A percentile compares a stretch with the other conserved stretches of the same genome.
phyloP scores from a whole-genome alignment of 1,284 basidiomycete genomes.

The Tilletia horrida region DNA sequence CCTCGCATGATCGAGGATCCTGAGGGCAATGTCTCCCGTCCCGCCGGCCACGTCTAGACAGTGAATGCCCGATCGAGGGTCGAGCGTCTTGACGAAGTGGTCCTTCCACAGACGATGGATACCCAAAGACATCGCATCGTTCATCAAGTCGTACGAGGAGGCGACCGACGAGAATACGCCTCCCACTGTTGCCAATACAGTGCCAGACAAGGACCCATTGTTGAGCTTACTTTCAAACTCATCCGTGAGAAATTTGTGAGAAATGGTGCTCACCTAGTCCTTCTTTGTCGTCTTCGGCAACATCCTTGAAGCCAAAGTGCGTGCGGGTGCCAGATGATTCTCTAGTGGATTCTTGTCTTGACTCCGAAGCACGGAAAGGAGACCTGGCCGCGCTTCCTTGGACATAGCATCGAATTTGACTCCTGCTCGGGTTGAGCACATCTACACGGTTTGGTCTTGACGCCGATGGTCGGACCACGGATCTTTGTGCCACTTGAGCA shows the following conservation, averaged over 20 bases:
- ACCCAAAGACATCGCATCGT: constrained; percentile 94
- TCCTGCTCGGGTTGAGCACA: too few species aligned
- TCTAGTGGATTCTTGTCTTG: too few species aligned
- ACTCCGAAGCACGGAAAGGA: too few species aligned
- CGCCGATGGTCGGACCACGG: too few species aligned
- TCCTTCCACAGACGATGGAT: constrained; percentile 98
- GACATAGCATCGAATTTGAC: too few species aligned
- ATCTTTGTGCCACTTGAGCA: too few species aligned
- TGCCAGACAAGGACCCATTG: not conserved
- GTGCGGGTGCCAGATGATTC: constrained; percentile 53
- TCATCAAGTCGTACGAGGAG: constrained; percentile 95
- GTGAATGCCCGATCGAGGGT: constrained; percentile 64
- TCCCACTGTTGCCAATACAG: constrained; percentile 62
- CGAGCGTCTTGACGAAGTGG: constrained; percentile 74
- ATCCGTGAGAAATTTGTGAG: not conserved
- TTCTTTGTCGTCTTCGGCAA: constrained; percentile 72
- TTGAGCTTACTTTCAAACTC: not conserved
- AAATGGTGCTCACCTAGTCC: constrained; percentile 56
- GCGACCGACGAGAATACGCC: constrained; percentile 94
- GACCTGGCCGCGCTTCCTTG: too few species aligned
- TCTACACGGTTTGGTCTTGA: too few species aligned
- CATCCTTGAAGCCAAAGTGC: constrained; percentile 87
- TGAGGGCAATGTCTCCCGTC: constrained; percentile 89
- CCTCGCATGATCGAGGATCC: constrained; percentile 86
- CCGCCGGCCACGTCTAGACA: constrained; percentile 97